A percentile compares a stretch with the other conserved stretches of the same genome.
phyloP scores from a whole-genome alignment of 106 monocot genomes.

The Xerophyta viscosa region DNA sequence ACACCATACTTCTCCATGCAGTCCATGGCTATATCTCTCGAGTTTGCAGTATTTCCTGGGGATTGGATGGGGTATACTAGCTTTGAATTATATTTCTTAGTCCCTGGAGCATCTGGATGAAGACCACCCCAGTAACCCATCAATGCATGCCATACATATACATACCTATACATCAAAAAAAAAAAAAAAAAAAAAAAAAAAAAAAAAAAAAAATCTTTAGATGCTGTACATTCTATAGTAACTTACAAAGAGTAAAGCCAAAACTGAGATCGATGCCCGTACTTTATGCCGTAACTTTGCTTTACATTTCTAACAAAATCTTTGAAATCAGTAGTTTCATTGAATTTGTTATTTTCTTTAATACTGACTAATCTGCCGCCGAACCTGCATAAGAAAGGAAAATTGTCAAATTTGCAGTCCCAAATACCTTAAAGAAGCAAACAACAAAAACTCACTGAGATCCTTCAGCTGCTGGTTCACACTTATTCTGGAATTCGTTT shows the following conservation, averaged over 20 bases:
- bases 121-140: slow-evolving; percentile 54
- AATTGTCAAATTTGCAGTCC: no score
- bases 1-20: slow-evolving; percentile 44
- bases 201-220: no score
- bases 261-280: no score
- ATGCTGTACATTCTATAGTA: no score
- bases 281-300: slow-evolving; percentile 28
- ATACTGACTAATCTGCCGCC: no score
- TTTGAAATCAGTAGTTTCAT: no score
- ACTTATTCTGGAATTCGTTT: slow-evolving; percentile 41
- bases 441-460: slow-evolving; percentile 25
- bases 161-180: slow-evolving; percentile 24
- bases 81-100: slow-evolving; percentile 30
- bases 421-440: slow-evolving; percentile 18
- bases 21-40: slow-evolving; percentile 36
- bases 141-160: slow-evolving; percentile 45
- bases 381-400: no score
- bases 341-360: no score
- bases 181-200: no score
- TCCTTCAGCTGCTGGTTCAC: slow-evolving; percentile 35
- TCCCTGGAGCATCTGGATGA: slow-evolving; percentile 24
- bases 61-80: slow-evolving; percentile 37
- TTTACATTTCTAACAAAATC: slow-evolving; percentile 17
- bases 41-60: slow-evolving; percentile 33
- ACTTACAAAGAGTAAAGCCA: no score